Evolutionary conservation across 768 basidiomycete genomes (phyloP).

Genomic region (Trametes elegans): DNA sequence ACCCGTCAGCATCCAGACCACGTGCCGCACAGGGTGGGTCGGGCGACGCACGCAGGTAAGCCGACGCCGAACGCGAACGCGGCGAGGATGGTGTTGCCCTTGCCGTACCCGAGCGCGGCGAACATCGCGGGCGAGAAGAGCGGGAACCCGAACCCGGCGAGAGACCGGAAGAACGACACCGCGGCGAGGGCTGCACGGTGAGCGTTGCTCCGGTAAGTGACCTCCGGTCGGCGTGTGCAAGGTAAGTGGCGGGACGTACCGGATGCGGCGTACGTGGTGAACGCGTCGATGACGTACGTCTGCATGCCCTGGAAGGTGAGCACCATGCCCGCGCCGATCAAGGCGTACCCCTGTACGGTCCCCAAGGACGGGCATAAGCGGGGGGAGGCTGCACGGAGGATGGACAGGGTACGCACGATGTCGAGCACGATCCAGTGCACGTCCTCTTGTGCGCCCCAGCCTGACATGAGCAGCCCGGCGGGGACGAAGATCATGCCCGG

Average conservation of each 20-base stretch:
- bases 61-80: constrained; percentile 54
- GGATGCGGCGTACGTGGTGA: constrained; percentile 66
- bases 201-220: neutral
- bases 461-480: constrained; percentile 64
- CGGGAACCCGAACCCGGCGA: constrained; percentile 73
- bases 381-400: neutral
- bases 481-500: constrained; percentile 61
- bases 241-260: constrained; percentile 53
- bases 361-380: neutral
- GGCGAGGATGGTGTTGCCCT: constrained; percentile 64
- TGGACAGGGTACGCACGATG: constrained; percentile 41
- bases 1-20: constrained; percentile 30
- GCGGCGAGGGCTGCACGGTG: constrained; percentile 55
- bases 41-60: constrained; percentile 42
- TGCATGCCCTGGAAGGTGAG: constrained; percentile 63
- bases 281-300: constrained; percentile 66
- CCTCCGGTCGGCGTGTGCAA: constrained; percentile 41
- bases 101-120: constrained; percentile 61
- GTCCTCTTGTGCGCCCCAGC: constrained; percentile 60
- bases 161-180: constrained; percentile 55
- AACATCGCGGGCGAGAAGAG: constrained; percentile 73
- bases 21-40: neutral
- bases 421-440: constrained; percentile 72
- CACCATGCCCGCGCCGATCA: constrained; percentile 57
- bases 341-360: constrained; percentile 50